A percentile compares a stretch with the other conserved stretches of the same genome.
Evolutionary conservation across 257 asterid genomes (phyloP).

Genomic region (Solanum corneliomulleri): DNA sequence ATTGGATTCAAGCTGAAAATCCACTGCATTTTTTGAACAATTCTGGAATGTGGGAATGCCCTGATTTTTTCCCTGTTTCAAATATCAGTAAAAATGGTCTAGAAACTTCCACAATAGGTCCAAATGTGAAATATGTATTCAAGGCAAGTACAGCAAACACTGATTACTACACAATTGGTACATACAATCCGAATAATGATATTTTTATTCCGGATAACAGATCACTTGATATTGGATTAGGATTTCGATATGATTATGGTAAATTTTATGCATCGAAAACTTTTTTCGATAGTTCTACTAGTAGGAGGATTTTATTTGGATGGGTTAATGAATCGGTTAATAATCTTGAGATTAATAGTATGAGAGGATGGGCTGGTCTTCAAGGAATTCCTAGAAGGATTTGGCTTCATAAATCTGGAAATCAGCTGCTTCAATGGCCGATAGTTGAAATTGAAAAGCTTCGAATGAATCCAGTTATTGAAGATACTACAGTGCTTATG

Average conservation of each 20-base stretch:
- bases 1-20: conserved; percentile 10
- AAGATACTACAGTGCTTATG: background rate
- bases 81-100: conserved; percentile 6
- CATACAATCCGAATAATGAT: conserved; percentile 2
- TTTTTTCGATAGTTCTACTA: conserved; percentile 20
- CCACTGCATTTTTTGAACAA: conserved; percentile 14
- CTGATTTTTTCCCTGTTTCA: conserved; percentile 34
- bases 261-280: conserved; percentile 42
- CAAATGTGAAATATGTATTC: conserved; percentile 20
- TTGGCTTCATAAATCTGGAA: conserved; percentile 4
- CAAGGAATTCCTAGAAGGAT: conserved; percentile 8
- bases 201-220: conserved; percentile 17
- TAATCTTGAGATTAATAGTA: background rate
- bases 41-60: conserved; percentile 54
- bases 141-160: conserved; percentile 28
- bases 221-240: background rate
- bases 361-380: conserved; percentile 23
- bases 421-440: conserved; percentile 12
- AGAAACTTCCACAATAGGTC: conserved; percentile 18
- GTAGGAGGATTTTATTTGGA: conserved; percentile 31
- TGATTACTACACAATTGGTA: conserved; percentile 30
- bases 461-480: conserved; percentile 1
- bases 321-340: conserved; percentile 34
- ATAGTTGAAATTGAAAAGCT: conserved; percentile 1
- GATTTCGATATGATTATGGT: conserved; percentile 35